phyloP scores from a whole-genome alignment of 176 grass and related monocot species.

The Zoysia pacifica region DNA sequence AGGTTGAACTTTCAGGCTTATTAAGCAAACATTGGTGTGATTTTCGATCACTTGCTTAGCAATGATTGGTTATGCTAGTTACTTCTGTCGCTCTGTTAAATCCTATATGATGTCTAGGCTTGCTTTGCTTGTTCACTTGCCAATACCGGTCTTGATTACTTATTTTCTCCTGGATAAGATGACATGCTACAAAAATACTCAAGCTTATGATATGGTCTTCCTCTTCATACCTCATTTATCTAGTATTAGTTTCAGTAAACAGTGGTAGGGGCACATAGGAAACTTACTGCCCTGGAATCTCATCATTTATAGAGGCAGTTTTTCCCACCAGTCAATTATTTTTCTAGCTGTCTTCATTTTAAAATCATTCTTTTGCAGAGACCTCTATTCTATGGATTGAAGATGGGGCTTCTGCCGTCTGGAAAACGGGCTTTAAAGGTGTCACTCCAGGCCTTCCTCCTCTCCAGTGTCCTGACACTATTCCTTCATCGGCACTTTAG shows the following conservation, averaged over 20 bases:
- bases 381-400: slow-evolving; percentile 93
- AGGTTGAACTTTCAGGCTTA: neutral
- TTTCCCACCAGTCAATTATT: neutral
- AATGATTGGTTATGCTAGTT: neutral
- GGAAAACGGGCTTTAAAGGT: slow-evolving; percentile 72
- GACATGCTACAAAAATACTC: neutral
- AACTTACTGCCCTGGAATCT: neutral
- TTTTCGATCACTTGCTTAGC: slow-evolving; percentile 14
- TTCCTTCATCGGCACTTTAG: slow-evolving; percentile 66
- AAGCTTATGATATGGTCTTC: neutral
- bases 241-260: neutral
- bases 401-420: slow-evolving; percentile 73
- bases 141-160: neutral
- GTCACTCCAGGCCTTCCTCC: slow-evolving; percentile 56
- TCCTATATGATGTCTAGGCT: neutral
- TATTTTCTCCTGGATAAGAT: neutral
- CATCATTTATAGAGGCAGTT: neutral
- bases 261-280: neutral
- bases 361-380: slow-evolving; percentile 53
- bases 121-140: slow-evolving; percentile 8
- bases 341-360: slow-evolving; percentile 16
- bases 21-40: neutral
- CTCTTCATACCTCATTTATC: neutral
- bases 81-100: neutral
- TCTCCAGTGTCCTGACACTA: slow-evolving; percentile 51